These are phyloP conservation scores for Cardamine chenopodiifolia DNA, from an alignment of 345 rosid genomes.

Conservation along the genomic window DNA sequence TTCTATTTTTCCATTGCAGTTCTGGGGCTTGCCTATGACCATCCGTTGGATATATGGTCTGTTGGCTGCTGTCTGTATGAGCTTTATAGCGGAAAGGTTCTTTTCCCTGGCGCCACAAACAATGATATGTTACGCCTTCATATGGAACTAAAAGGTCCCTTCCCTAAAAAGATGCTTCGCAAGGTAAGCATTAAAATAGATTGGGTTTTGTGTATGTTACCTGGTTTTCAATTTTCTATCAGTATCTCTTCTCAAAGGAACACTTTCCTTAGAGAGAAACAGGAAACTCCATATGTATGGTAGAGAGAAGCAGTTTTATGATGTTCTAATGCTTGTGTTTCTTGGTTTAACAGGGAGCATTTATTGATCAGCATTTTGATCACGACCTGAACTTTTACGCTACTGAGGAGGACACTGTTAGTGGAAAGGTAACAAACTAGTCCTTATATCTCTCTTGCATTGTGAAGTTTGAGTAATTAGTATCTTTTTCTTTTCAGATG, in stretches of 20 bases:
- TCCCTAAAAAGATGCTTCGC: slow-evolving; percentile 97
- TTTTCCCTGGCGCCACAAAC: slow-evolving; percentile 91
- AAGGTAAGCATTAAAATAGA: slow-evolving; percentile 54
- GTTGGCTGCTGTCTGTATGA: slow-evolving; percentile 99
- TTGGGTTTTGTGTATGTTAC: background rate
- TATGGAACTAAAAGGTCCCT: slow-evolving; percentile 95
- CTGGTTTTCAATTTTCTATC: background rate
- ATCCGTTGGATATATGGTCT: slow-evolving; percentile 98
- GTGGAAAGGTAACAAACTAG: slow-evolving; percentile 66
- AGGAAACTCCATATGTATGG: background rate
- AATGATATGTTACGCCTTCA: slow-evolving; percentile 99
- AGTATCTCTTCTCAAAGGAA: background rate
- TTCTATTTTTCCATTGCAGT: slow-evolving; percentile 56
- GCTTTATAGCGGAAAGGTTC: slow-evolving; percentile 95
- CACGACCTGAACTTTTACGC: slow-evolving; percentile 86
- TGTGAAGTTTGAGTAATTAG: slow-evolving; percentile 21
- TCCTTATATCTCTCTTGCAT: slow-evolving; percentile 3
- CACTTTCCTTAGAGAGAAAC: background rate
- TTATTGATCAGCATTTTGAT: slow-evolving; percentile 90
- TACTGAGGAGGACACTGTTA: slow-evolving; percentile 87
- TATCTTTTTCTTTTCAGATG: slow-evolving; percentile 54
- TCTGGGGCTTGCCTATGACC: slow-evolving; percentile 98
- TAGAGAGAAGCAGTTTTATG: slow-evolving; percentile 11
- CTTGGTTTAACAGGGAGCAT: slow-evolving; percentile 68
- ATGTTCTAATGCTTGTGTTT: slow-evolving; percentile 6